Percentiles rank a stretch among this genome's conserved stretches.
These are phyloP conservation scores for Graphilbum ipis-grandicollis DNA, from an alignment of 2,329 filamentous ascomycete genomes.

Conservation along the genomic window DNA sequence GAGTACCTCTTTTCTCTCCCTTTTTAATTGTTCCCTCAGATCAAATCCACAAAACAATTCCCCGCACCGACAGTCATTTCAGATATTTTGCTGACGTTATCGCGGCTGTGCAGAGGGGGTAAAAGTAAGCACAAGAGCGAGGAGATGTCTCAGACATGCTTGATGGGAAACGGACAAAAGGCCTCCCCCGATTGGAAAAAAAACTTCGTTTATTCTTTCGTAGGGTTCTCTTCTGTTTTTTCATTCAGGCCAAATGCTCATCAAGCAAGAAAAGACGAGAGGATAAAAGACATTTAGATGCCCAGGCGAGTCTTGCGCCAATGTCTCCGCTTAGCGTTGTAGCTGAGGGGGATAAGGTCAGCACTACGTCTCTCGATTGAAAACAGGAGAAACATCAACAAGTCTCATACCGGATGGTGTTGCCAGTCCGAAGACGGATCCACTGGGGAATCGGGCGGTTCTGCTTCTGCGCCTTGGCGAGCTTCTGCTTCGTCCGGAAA, in stretches of 20 bases:
- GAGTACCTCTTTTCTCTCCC: not conserved
- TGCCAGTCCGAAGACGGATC: conserved; percentile 95
- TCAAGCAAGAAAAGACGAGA: no score
- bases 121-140: no score
- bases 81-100: no score
- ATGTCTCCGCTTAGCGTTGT: conserved; percentile 99
- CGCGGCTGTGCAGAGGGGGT: no score
- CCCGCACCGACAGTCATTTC: no score
- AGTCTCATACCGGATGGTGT: conserved; percentile 95
- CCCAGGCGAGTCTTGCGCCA: conserved; percentile 99
- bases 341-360: conserved; percentile 37
- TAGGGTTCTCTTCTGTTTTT: not conserved
- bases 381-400: not conserved
- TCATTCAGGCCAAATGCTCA: no score
- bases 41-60: no score
- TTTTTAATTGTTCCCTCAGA: not conserved
- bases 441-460: conserved; percentile 99
- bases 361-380: conserved; percentile 1
- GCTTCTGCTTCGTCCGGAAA: conserved; percentile 99
- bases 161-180: no score
- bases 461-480: conserved; percentile 99
- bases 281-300: conserved; percentile 61
- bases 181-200: no score
- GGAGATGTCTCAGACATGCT: no score
- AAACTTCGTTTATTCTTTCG: not conserved